Percentiles rank a stretch among this genome's conserved stretches.
These are phyloP conservation scores for Cytospora chrysosperma DNA, from an alignment of 2,329 filamentous ascomycete genomes.

Conservation along the genomic window DNA sequence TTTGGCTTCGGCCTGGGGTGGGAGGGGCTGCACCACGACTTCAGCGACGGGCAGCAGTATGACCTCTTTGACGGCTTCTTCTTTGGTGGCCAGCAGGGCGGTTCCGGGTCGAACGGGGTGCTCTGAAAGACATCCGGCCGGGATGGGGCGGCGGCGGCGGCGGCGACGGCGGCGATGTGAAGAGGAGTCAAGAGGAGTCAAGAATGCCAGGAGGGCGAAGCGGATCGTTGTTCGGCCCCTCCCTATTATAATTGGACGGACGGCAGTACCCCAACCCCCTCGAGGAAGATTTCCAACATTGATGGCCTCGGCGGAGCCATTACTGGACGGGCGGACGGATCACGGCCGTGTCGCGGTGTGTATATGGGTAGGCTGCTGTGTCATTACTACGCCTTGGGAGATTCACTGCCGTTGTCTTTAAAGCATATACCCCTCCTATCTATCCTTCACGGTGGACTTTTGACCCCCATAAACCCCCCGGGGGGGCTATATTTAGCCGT, in stretches of 20 bases:
- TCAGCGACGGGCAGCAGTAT: conserved; percentile 57
- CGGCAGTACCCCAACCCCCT: not conserved
- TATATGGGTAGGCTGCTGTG: not conserved
- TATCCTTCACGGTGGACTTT: not conserved
- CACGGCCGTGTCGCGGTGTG: not conserved
- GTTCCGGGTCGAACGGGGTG: conserved; percentile 30
- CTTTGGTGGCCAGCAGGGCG: conserved; percentile 57
- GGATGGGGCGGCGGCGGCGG: no score
- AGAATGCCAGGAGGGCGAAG: not conserved
- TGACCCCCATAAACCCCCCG: not conserved
- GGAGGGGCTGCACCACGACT: conserved; percentile 63
- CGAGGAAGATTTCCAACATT: not conserved
- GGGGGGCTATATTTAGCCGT: not conserved
- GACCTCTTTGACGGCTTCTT: conserved; percentile 73
- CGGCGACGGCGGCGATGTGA: no score
- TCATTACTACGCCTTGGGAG: not conserved
- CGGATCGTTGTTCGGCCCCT: no score
- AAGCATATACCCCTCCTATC: not conserved
- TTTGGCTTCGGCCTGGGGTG: conserved; percentile 67
- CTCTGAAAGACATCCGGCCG: not conserved
- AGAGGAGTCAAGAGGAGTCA: not conserved
- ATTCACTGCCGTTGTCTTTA: not conserved
- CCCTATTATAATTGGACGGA: no score
- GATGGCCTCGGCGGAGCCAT: not conserved
- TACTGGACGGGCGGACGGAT: no score